These are phyloP conservation scores for Ceratocystiopsis sp. DNA, from an alignment of 2,329 filamentous ascomycete genomes.

Conservation along the genomic window DNA sequence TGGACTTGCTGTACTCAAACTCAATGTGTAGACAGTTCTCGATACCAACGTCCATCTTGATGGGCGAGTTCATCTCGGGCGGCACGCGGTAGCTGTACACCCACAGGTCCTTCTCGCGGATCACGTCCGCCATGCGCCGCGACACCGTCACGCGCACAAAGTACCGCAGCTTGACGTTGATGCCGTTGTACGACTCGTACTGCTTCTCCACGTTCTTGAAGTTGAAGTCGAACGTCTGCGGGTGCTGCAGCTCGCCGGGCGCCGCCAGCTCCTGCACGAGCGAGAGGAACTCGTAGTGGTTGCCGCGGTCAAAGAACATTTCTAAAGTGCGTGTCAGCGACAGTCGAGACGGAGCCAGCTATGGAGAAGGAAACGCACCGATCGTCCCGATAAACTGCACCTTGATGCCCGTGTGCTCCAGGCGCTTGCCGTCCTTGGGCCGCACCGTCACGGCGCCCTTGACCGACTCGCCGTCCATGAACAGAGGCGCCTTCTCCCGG, in stretches of 20 bases:
- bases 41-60: conserved; percentile 99
- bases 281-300: conserved; percentile 97
- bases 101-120: conserved; percentile 98
- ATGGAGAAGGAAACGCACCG: conserved; percentile 35
- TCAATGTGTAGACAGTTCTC: conserved; percentile 99
- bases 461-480: conserved; percentile 96
- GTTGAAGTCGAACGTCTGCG: conserved; percentile 97
- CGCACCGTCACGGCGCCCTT: conserved; percentile 89
- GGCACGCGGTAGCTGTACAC: conserved; percentile 98
- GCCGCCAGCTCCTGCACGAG: conserved; percentile 93
- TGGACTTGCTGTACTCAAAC: conserved; percentile 98
- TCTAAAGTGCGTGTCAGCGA: conserved; percentile 42
- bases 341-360: conserved; percentile 1
- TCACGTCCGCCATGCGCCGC: conserved; percentile 90
- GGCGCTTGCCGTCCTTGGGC: conserved; percentile 92
- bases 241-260: conserved; percentile 93
- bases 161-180: conserved; percentile 98
- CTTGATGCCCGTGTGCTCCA: conserved; percentile 98
- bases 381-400: conserved; percentile 99
- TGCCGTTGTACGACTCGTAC: conserved; percentile 98
- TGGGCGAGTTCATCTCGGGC: conserved; percentile 92
- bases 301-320: conserved; percentile 99
- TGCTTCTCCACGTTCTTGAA: conserved; percentile 99
- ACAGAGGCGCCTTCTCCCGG: conserved; percentile 89
- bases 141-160: conserved; percentile 95